Evolutionary conservation across 1,284 basidiomycete species (phyloP), one percentile per base, ranked within the genome.

Genomic region (Pascua guehoae): DNA sequence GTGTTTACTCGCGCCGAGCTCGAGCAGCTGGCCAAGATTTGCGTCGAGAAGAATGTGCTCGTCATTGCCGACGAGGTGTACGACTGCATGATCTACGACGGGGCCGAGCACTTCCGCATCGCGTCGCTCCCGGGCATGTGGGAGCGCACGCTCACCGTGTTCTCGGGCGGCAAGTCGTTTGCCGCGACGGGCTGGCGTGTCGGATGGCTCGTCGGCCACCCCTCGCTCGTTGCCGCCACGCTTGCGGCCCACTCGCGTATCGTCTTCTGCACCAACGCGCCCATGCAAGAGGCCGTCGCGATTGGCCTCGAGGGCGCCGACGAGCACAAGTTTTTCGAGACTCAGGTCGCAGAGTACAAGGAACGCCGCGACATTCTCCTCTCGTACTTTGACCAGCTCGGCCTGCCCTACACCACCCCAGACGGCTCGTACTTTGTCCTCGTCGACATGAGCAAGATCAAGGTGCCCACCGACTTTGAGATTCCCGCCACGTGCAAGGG

Each of bases 31-130:
- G 92, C 94, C 40, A 82, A 82, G 49, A 77, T 98, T 16, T 92
- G 92, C 1, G 86, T 93, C 69, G 90, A 98, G 79, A 88, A 89
- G 77, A 93, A 99, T 74, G 81, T 98, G 15, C 79, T 99, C 41
- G 88, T 98, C 36, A 88, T 98, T 81, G 81, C 93, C 1, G 96
- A 99, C 77, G 96, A 99, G 85, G 94, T 97, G 87, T 99, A 99
- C 76, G 96, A 99, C 70, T 90, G 88, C 69, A 85, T 99, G 40
- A 86, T 94, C 7, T 97, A 88, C 69, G 91, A 95, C 66, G 85
- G 82, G 47, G 86, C 88, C 66, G 85, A 94, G 70, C 96, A 98
- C 74, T 81, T 93, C 56, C 87, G 94, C 53, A 89, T 98, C 65
- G 95, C 95, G 4, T 89, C 82, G 36, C 82, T 97, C 37, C 92